Percentiles rank a stretch among this genome's conserved stretches.
Evolutionary conservation across 1,284 basidiomycete genomes (phyloP).

Genomic region (Cryptococcus floricola): DNA sequence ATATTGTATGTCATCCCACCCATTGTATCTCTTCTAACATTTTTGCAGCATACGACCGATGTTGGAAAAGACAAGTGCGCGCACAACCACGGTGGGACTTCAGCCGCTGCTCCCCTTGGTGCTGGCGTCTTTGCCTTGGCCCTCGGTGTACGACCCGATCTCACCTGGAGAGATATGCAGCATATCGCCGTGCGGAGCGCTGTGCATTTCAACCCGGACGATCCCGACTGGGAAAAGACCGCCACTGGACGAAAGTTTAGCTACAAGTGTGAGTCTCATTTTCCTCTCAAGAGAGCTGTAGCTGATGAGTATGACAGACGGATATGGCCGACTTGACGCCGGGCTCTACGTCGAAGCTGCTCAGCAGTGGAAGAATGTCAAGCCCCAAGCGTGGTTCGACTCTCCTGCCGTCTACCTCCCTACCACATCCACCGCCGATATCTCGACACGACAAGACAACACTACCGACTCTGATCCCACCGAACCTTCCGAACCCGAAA

Average conservation of each 20-base stretch:
- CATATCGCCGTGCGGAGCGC: constrained; percentile 80
- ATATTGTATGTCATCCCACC: constrained; percentile 63
- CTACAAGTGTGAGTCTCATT: constrained; percentile 66
- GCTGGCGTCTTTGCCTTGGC: constrained; percentile 87
- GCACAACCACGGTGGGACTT: constrained; percentile 86
- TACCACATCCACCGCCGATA: constrained; percentile 16
- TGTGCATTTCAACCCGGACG: constrained; percentile 75
- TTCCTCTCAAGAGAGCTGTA: neutral
- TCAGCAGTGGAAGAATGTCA: constrained; percentile 78
- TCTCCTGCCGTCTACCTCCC: constrained; percentile 65
- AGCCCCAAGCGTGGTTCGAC: constrained; percentile 88
- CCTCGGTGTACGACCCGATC: constrained; percentile 75
- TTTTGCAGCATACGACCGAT: constrained; percentile 84
- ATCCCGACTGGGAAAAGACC: constrained; percentile 91
- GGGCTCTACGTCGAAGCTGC: constrained; percentile 78
- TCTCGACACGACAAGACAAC: constrained; percentile 2
- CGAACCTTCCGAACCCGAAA: neutral
- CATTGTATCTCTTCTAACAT: neutral
- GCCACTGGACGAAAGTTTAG: constrained; percentile 76
- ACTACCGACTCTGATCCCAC: neutral
- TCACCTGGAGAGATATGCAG: constrained; percentile 96
- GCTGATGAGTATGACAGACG: constrained; percentile 51
- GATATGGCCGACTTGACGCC: constrained; percentile 86
- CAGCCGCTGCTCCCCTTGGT: constrained; percentile 94
- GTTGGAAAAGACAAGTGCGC: constrained; percentile 82